phyloP scores from a whole-genome alignment of 495 filamentous ascomycete species.

The Stereocaulon alpinum region DNA sequence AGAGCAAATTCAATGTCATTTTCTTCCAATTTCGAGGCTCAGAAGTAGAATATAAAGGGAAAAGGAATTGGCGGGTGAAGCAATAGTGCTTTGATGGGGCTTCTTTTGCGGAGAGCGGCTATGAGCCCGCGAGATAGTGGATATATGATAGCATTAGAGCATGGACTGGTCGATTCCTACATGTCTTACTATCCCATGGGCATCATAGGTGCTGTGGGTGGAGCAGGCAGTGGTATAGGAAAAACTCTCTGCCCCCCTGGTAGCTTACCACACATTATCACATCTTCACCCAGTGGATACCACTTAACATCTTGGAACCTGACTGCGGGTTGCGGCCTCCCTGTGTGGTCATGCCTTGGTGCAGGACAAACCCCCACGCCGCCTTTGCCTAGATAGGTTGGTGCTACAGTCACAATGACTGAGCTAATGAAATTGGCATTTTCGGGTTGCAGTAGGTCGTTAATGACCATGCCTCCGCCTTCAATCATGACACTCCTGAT shows the following conservation, averaged over 20 bases:
- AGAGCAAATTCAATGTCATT: too few species aligned
- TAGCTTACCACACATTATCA: slow-evolving; percentile 44
- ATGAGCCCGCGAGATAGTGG: too few species aligned
- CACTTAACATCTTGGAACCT: slow-evolving; percentile 59
- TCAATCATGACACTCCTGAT: slow-evolving; percentile 81
- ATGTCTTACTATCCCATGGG: neutral
- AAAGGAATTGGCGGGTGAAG: too few species aligned
- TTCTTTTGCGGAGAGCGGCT: too few species aligned
- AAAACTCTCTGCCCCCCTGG: neutral
- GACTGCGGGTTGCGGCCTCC: slow-evolving; percentile 43
- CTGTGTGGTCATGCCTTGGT: slow-evolving; percentile 38
- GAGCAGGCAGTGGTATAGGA: too few species aligned
- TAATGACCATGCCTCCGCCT: slow-evolving; percentile 70
- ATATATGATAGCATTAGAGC: too few species aligned
- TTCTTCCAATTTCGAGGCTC: too few species aligned
- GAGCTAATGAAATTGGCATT: slow-evolving; percentile 56
- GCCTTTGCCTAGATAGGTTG: slow-evolving; percentile 69
- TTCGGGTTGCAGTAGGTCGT: slow-evolving; percentile 53
- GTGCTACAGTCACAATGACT: slow-evolving; percentile 76
- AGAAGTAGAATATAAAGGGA: too few species aligned
- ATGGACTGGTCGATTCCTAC: neutral
- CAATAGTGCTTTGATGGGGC: too few species aligned
- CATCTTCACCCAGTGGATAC: slow-evolving; percentile 58
- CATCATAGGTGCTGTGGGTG: too few species aligned
- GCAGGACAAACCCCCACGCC: slow-evolving; percentile 63